A percentile compares a stretch with the other conserved stretches of the same genome.
Conservation (phyloP, 2,329 filamentous ascomycete species). For the Fusarium dlaminii region DNA sequence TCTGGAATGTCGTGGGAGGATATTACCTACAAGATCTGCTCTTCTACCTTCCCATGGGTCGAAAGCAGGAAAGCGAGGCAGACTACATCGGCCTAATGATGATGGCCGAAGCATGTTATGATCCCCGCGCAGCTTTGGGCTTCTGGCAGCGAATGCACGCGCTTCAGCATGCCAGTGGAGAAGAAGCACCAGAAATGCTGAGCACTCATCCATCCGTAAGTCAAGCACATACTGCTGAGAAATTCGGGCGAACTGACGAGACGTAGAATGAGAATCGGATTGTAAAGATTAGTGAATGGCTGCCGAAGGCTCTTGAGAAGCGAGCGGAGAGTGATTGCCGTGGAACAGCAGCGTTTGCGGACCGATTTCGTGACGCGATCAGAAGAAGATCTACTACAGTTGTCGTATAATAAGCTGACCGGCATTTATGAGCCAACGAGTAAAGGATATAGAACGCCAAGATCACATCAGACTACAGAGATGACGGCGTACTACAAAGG, state of each 20-base stretch:
- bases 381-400: slow-evolving; percentile 44
- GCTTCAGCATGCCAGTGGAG: slow-evolving; percentile 49
- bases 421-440: neutral
- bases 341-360: slow-evolving; percentile 62
- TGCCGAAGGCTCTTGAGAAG: slow-evolving; percentile 66
- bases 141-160: slow-evolving; percentile 76
- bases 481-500: neutral
- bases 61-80: slow-evolving; percentile 79
- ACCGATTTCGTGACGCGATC: slow-evolving; percentile 61
- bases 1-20: slow-evolving; percentile 57
- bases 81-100: slow-evolving; percentile 85
- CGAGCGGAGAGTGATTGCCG: slow-evolving; percentile 63
- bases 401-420: slow-evolving; percentile 16
- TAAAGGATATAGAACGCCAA: neutral
- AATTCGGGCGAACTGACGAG: neutral
- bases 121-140: slow-evolving; percentile 71
- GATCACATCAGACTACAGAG: neutral
- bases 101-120: slow-evolving; percentile 83
- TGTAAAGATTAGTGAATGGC: slow-evolving; percentile 71
- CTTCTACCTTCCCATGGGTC: slow-evolving; percentile 73
- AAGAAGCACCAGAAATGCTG: slow-evolving; percentile 73
- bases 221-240: slow-evolving; percentile 14
- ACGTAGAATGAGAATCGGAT: slow-evolving; percentile 68
- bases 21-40: slow-evolving; percentile 66
- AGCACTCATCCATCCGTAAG: slow-evolving; percentile 79